Percentiles rank a stretch among this genome's conserved stretches.
These are phyloP conservation scores for Pseudocohnilembus persalinus DNA, from an alignment of 169 alveolate genomes.

Conservation along the genomic window DNA sequence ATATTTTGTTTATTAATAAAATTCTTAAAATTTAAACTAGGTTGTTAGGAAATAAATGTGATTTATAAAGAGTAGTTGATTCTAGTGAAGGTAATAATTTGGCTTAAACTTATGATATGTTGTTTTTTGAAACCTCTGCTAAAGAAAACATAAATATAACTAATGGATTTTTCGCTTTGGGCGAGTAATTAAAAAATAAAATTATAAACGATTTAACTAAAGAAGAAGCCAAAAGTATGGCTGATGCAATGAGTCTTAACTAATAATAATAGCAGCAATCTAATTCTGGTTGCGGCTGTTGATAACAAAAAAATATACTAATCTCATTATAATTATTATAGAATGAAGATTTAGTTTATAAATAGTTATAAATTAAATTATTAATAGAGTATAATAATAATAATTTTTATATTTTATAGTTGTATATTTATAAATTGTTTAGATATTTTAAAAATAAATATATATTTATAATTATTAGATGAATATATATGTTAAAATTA, in stretches of 20 bases:
- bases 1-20: too few species aligned
- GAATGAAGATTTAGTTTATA: too few species aligned
- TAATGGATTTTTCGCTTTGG: conserved; percentile 21
- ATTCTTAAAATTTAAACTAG: background rate
- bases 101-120: conserved; percentile 61
- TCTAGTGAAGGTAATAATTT: conserved; percentile 59
- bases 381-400: too few species aligned
- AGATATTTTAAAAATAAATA: too few species aligned
- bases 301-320: background rate
- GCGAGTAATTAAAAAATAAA: background rate
- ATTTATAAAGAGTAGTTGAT: conserved; percentile 36
- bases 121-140: conserved; percentile 73
- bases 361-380: too few species aligned
- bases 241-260: too few species aligned
- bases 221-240: too few species aligned
- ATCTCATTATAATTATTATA: too few species aligned
- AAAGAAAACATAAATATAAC: conserved; percentile 51
- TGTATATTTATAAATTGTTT: too few species aligned
- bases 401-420: too few species aligned
- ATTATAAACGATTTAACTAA: background rate
- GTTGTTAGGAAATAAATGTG: conserved; percentile 51
- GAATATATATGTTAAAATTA: too few species aligned
- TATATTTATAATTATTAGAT: too few species aligned
- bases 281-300: background rate
- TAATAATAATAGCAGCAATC: background rate